Conservation (phyloP, 2,329 filamentous ascomycete species). For the Cladosporium austrohemisphaericum region DNA sequence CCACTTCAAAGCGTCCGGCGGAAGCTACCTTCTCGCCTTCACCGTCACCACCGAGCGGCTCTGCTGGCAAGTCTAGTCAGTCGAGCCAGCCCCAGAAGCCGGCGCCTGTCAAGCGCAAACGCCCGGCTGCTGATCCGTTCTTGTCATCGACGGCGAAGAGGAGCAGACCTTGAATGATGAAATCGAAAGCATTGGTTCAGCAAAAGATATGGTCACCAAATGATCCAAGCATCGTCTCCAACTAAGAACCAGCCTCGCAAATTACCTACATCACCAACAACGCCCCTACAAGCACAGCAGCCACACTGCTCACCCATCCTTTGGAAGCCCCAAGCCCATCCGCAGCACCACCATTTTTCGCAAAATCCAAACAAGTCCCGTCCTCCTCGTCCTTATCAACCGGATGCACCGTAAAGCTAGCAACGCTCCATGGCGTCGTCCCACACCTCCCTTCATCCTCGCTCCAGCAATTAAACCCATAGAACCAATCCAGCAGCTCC, state of each 20-base stretch:
- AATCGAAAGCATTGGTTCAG: too few relatives aligned
- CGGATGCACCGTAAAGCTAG: neutral
- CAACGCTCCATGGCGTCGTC: neutral
- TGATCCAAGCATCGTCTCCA: too few relatives aligned
- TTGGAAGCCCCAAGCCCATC: too few relatives aligned
- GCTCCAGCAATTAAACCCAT: conserved; percentile 8
- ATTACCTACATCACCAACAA: too few relatives aligned
- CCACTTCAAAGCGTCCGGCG: neutral
- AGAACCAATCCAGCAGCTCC: neutral
- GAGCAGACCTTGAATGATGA: neutral
- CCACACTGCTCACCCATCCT: too few relatives aligned
- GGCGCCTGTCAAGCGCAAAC: conserved; percentile 5
- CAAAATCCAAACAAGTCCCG: neutral
- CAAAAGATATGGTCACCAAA: too few relatives aligned
- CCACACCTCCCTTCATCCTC: neutral
- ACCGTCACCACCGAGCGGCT: neutral
- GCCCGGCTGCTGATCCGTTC: conserved; percentile 7
- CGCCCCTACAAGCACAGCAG: too few relatives aligned
- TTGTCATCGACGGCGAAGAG: conserved; percentile 2
- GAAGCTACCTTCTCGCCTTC: neutral
- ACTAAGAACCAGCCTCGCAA: too few relatives aligned
- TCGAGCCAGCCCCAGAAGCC: conserved; percentile 3
- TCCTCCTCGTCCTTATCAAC: neutral
- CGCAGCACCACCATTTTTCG: too few relatives aligned
- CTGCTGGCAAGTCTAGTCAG: neutral